phyloP scores from a whole-genome alignment of 2,329 filamentous ascomycete species.

The Tolypocladium ovalisporum region DNA sequence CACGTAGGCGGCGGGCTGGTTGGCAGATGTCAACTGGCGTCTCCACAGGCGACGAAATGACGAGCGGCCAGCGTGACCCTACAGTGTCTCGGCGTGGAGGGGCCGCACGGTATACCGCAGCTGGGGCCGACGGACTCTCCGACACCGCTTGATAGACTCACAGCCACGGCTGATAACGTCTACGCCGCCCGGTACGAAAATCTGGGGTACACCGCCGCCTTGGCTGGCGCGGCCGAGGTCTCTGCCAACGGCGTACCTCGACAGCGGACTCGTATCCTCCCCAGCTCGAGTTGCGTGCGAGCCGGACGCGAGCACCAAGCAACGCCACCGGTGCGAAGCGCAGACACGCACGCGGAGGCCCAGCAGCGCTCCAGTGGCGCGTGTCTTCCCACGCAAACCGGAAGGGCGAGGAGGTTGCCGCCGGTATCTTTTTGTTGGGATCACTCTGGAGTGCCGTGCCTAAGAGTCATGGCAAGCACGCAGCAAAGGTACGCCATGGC shows the following conservation, averaged over 20 bases:
- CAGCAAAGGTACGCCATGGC: background rate
- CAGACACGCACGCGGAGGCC: background rate
- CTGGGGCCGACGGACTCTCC: background rate
- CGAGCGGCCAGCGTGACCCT: constrained; percentile 8
- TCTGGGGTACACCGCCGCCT: background rate
- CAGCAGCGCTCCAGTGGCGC: background rate
- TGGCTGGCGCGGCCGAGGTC: background rate
- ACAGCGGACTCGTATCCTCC: background rate
- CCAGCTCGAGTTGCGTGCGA: background rate
- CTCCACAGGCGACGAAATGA: constrained; percentile 11
- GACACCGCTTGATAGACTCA: background rate
- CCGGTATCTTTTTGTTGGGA: background rate
- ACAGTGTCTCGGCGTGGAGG: background rate
- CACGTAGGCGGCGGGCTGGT: background rate
- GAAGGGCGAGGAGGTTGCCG: background rate
- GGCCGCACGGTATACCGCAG: background rate
- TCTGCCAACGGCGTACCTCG: background rate
- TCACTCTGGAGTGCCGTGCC: too few species aligned
- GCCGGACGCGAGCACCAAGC: background rate
- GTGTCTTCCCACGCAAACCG: background rate
- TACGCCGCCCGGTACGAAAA: background rate
- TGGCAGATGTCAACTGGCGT: background rate
- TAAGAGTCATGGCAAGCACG: background rate
- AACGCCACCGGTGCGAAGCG: background rate
- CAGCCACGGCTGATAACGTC: background rate